Conservation (phyloP, 805 yeast genomes). For the Barnettozyma vustinii region DNA sequence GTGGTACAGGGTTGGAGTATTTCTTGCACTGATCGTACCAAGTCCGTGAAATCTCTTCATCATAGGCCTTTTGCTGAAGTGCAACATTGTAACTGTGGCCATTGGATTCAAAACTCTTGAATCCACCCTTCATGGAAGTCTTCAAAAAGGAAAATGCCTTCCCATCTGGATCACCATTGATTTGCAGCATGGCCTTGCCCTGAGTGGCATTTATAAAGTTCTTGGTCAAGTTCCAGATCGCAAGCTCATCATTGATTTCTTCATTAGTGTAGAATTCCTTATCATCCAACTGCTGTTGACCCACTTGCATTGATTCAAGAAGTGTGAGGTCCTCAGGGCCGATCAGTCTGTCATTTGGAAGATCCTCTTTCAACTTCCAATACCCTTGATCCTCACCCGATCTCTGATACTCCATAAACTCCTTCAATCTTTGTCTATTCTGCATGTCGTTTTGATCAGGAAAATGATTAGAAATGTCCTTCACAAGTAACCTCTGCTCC, state of each 20-base stretch:
- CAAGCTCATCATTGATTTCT: slow-evolving; percentile 70
- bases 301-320: slow-evolving; percentile 87
- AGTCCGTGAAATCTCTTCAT: slow-evolving; percentile 79
- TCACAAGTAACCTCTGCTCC: slow-evolving; percentile 69
- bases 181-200: slow-evolving; percentile 93
- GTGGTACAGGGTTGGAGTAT: slow-evolving; percentile 33
- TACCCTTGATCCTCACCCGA: slow-evolving; percentile 91
- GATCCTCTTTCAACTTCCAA: slow-evolving; percentile 81
- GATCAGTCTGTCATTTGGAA: slow-evolving; percentile 77
- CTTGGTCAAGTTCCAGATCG: slow-evolving; percentile 92
- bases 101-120: slow-evolving; percentile 42
- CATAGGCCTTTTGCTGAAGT: slow-evolving; percentile 84
- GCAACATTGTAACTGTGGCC: slow-evolving; percentile 79
- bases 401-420: slow-evolving; percentile 96
- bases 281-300: slow-evolving; percentile 86
- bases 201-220: slow-evolving; percentile 92
- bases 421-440: slow-evolving; percentile 89
- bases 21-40: slow-evolving; percentile 82
- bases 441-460: slow-evolving; percentile 98
- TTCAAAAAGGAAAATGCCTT: slow-evolving; percentile 82
- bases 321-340: slow-evolving; percentile 87
- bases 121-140: slow-evolving; percentile 95
- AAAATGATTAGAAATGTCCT: slow-evolving; percentile 85
- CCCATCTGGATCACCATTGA: slow-evolving; percentile 93
- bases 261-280: slow-evolving; percentile 50